Percentiles rank a stretch among this genome's conserved stretches.
Evolutionary conservation across 2,329 filamentous ascomycete species (phyloP).

Genomic region (Neonectria punicea): DNA sequence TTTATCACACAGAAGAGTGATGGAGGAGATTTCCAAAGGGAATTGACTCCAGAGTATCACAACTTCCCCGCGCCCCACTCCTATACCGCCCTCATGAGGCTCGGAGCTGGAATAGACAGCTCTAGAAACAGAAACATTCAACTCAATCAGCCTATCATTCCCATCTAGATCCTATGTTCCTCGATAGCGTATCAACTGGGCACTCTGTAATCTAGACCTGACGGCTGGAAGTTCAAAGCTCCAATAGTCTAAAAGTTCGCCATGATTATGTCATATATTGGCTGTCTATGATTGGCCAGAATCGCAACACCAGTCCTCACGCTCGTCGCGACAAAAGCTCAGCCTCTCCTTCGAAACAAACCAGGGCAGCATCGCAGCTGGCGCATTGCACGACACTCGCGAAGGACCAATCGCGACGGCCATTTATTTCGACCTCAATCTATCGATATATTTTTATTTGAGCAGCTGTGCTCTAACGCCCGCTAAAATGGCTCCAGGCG

Average conservation of each 20-base stretch:
- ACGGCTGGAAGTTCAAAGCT: not conserved
- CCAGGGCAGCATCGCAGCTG: constrained; percentile 14
- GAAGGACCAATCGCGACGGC: constrained; percentile 18
- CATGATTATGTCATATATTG: constrained; percentile 39
- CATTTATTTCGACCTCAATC: not conserved
- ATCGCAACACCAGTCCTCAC: constrained; percentile 19
- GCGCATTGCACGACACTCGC: constrained; percentile 23
- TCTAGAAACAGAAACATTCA: not conserved
- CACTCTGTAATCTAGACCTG: not conserved
- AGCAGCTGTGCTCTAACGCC: constrained; percentile 2
- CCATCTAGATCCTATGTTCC: not conserved
- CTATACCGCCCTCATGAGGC: not conserved
- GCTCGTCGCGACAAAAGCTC: constrained; percentile 38
- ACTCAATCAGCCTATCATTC: not conserved
- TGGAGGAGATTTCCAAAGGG: not conserved
- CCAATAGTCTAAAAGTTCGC: not conserved
- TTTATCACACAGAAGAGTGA: not conserved
- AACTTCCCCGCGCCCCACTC: not conserved
- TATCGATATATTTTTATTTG: constrained; percentile 4
- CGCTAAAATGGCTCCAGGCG: constrained; percentile 53
- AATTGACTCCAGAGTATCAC: not conserved
- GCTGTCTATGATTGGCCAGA: constrained; percentile 36
- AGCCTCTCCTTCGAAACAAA: constrained; percentile 33
- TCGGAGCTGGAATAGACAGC: not conserved
- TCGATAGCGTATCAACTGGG: not conserved